Evolutionary conservation across 345 rosid genomes (phyloP).

Genomic region (Citrus hindsii): DNA sequence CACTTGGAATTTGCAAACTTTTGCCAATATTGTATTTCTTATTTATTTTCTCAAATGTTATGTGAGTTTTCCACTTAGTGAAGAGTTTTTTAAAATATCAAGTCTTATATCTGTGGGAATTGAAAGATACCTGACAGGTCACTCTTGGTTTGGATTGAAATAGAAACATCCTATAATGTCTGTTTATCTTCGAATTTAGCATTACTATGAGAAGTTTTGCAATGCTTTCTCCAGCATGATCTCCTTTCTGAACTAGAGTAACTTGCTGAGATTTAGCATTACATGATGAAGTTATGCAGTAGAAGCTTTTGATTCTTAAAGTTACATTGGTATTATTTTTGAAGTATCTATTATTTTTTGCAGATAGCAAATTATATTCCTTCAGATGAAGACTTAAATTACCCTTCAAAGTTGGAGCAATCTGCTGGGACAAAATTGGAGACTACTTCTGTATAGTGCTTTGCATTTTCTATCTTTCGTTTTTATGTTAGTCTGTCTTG

Average conservation of each 20-base stretch:
- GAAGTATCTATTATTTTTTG: conserved; percentile 19
- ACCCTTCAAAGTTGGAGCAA: conserved; percentile 84
- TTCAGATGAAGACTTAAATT: conserved; percentile 75
- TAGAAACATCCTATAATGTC: neutral
- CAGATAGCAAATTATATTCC: conserved; percentile 92
- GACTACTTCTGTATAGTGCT: conserved; percentile 37
- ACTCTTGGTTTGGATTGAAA: neutral
- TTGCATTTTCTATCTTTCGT: neutral
- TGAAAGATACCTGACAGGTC: neutral
- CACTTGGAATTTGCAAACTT: neutral
- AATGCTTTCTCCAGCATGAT: neutral
- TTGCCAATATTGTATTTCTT: neutral
- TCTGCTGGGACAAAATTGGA: conserved; percentile 48
- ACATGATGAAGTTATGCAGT: neutral
- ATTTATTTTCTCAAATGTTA: neutral
- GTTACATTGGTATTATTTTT: neutral
- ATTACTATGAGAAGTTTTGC: neutral
- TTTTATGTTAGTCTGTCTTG: conserved; percentile 3
- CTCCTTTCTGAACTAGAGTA: neutral
- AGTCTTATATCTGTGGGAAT: neutral
- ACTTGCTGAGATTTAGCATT: neutral
- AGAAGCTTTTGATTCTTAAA: neutral
- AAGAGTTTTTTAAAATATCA: neutral
- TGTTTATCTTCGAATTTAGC: neutral
- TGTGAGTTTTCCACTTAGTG: neutral